These are phyloP conservation scores for Rhodosporidiobolus odoratus DNA, from an alignment of 768 basidiomycete genomes.

Conservation along the genomic window DNA sequence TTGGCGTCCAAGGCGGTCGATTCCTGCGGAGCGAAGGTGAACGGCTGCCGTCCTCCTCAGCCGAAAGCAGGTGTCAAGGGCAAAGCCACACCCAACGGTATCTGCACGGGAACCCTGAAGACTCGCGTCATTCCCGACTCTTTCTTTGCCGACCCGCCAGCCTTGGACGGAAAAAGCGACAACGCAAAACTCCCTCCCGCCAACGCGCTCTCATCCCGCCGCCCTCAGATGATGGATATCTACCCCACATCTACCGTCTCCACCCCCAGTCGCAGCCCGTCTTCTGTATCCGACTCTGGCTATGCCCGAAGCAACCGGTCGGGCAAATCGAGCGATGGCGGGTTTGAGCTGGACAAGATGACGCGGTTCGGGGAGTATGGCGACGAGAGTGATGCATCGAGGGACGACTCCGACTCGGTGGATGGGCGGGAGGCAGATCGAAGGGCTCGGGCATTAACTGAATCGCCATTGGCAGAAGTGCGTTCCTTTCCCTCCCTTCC, in stretches of 20 bases:
- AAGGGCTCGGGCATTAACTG: conserved; percentile 24
- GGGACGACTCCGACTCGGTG: background rate
- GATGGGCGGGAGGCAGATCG: background rate
- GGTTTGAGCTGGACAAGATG: background rate
- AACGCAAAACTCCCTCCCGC: background rate
- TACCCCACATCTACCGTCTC: background rate
- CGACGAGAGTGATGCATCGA: conserved; percentile 22
- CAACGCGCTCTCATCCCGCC: background rate
- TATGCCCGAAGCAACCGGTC: conserved; percentile 20
- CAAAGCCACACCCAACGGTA: conserved; percentile 1
- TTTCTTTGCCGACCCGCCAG: background rate
- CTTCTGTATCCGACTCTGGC: conserved; percentile 24
- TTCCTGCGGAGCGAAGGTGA: background rate
- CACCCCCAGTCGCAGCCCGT: background rate
- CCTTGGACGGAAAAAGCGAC: background rate
- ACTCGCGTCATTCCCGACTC: conserved; percentile 29
- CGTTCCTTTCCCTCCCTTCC: background rate
- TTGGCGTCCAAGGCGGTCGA: background rate
- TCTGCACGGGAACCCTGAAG: conserved; percentile 26
- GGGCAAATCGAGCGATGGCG: conserved; percentile 1
- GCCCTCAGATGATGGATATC: background rate
- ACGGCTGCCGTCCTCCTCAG: background rate
- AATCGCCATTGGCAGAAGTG: conserved; percentile 34
- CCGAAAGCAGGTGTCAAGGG: background rate
- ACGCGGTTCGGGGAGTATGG: background rate